phyloP scores from a whole-genome alignment of 441 rosid species.

The Geranium incanum region DNA sequence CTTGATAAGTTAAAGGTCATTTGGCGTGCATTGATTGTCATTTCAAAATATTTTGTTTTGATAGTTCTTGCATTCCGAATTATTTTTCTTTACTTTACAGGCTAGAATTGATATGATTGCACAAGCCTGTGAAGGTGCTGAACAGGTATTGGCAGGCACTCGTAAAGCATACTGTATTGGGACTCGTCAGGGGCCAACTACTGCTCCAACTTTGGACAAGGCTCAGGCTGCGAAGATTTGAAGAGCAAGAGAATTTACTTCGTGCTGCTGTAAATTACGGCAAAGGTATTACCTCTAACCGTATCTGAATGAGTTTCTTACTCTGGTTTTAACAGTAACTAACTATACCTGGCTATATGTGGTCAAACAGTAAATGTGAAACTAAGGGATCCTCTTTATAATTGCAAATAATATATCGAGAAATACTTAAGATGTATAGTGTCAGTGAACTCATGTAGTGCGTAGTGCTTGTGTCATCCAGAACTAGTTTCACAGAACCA shows the following conservation, averaged over 20 bases:
- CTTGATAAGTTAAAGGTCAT: constrained; percentile 72
- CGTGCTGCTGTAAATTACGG: constrained; percentile 77
- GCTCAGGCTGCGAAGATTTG: constrained; percentile 79
- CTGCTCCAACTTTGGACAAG: constrained; percentile 81
- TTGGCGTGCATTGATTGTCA: constrained; percentile 2
- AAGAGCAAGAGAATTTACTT: constrained; percentile 71
- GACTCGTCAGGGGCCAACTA: constrained; percentile 71
- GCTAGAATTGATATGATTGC: constrained; percentile 77
- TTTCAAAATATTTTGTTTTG: background rate
- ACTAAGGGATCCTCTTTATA: background rate
- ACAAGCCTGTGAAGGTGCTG: constrained; percentile 93
- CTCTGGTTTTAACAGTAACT: background rate
- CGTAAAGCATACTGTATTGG: constrained; percentile 83
- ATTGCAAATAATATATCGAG: background rate
- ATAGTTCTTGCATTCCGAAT: constrained; percentile 5
- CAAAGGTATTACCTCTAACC: constrained; percentile 43
- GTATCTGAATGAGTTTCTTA: background rate
- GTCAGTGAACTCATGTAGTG: background rate
- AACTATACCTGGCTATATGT: background rate
- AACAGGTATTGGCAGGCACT: constrained; percentile 69
- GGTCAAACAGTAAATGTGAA: background rate
- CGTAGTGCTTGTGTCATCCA: background rate
- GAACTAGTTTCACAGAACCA: background rate
- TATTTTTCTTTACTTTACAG: constrained; percentile 34
- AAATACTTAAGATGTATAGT: background rate